Conservation (phyloP, 257 asterid genomes). For the Cynanchum wilfordii region DNA sequence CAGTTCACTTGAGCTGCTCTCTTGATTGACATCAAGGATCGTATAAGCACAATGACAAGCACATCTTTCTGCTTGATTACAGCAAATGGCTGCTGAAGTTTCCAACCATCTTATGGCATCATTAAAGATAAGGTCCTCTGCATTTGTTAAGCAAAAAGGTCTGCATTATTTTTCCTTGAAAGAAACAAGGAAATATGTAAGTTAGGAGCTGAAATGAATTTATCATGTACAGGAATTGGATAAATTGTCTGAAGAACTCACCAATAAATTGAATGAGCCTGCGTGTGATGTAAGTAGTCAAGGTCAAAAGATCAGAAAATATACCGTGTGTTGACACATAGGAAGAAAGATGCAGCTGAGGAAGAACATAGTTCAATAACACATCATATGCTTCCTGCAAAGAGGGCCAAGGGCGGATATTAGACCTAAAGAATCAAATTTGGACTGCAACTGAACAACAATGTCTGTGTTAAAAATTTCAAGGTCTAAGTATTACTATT, state of each 20-base stretch:
- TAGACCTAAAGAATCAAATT: slow-evolving; percentile 4
- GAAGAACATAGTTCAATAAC: slow-evolving; percentile 26
- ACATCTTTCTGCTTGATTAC: slow-evolving; percentile 28
- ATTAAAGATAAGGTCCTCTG: slow-evolving; percentile 60
- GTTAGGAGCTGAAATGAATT: background rate
- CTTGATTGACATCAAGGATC: slow-evolving; percentile 27
- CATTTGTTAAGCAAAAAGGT: slow-evolving; percentile 17
- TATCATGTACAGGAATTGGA: background rate
- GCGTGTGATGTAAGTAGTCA: slow-evolving; percentile 50
- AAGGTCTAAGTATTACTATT: background rate
- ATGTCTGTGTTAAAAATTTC: background rate
- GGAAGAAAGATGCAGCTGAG: slow-evolving; percentile 26
- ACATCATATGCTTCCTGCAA: slow-evolving; percentile 23
- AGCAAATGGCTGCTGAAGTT: slow-evolving; percentile 33
- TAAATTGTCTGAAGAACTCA: slow-evolving; percentile 21
- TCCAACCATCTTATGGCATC: slow-evolving; percentile 44
- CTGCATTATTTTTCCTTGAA: slow-evolving; percentile 11
- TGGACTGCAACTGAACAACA: background rate
- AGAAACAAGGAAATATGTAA: slow-evolving; percentile 18
- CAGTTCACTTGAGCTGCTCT: slow-evolving; percentile 33
- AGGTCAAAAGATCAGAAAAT: slow-evolving; percentile 56
- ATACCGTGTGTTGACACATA: slow-evolving; percentile 54
- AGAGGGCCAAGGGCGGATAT: background rate
- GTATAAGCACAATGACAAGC: slow-evolving; percentile 24
- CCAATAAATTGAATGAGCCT: slow-evolving; percentile 57